Conservation (phyloP, 352 stramenopile species). For the Pythium scleroteichum region DNA sequence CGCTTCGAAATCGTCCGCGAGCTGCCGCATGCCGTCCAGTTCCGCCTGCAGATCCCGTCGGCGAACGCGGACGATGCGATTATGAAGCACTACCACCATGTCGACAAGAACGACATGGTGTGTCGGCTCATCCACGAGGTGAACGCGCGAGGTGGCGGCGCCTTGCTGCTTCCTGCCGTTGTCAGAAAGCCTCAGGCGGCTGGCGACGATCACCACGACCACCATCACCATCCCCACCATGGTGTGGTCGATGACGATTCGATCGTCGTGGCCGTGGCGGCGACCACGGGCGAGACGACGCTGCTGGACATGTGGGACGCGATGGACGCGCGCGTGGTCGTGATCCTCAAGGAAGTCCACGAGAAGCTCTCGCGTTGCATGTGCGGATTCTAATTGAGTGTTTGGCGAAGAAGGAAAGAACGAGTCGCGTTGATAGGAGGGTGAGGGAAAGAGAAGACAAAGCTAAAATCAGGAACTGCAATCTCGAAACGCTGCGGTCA, state of each 20-base stretch:
- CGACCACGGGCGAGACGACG: constrained; percentile 39
- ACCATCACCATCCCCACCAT: constrained; percentile 10
- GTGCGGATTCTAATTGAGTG: constrained; percentile 65
- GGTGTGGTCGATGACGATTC: constrained; percentile 22
- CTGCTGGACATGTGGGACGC: constrained; percentile 60
- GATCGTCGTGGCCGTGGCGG: constrained; percentile 43
- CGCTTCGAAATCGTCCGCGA: constrained; percentile 45
- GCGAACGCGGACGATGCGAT: constrained; percentile 56
- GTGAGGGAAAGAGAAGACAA: constrained; percentile 6
- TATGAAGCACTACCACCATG: constrained; percentile 71
- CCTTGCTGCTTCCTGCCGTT: constrained; percentile 34
- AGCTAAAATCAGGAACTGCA: no score
- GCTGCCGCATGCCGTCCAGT: constrained; percentile 35
- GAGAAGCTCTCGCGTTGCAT: constrained; percentile 57
- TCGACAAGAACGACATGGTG: constrained; percentile 74
- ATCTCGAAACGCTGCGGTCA: constrained; percentile 13
- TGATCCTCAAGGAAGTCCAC: constrained; percentile 55
- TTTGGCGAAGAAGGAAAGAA: background rate
- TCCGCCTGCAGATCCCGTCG: constrained; percentile 53
- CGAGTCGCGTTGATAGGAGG: no score
- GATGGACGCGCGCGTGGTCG: constrained; percentile 40
- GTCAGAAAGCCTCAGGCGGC: background rate
- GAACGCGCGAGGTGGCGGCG: constrained; percentile 52
- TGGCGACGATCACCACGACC: constrained; percentile 12
- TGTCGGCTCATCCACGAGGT: constrained; percentile 56